Percentiles rank a stretch among this genome's conserved stretches.
Evolutionary conservation across 495 filamentous ascomycete species (phyloP).

Genomic region (Friedmanniomyces endolithicus): DNA sequence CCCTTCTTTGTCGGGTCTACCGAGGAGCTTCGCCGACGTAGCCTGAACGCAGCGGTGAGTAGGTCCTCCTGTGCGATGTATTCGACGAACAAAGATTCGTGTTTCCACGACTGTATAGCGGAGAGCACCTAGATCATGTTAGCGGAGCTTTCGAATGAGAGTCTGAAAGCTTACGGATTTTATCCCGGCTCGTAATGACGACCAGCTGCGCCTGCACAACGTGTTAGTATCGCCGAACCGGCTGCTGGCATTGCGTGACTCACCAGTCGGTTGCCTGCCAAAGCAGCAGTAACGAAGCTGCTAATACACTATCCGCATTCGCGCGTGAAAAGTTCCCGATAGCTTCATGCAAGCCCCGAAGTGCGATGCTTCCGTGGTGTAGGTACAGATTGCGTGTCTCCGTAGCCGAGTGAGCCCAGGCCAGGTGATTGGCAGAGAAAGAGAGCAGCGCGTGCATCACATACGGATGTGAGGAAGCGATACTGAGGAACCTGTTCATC

Average conservation of each 20-base stretch:
- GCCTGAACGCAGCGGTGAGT: conserved; percentile 4
- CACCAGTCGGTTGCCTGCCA: conserved; percentile 98
- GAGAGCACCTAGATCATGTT: conserved; percentile 54
- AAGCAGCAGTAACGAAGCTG: conserved; percentile 80
- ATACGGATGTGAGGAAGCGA: conserved; percentile 68
- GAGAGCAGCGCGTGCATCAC: conserved; percentile 88
- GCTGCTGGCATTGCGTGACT: conserved; percentile 30
- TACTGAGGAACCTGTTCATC: conserved; percentile 61
- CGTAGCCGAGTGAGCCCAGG: conserved; percentile 69
- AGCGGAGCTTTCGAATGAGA: not conserved
- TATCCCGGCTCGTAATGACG: conserved; percentile 81
- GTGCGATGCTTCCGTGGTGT: conserved; percentile 69
- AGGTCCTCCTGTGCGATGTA: conserved; percentile 67
- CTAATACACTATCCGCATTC: conserved; percentile 84
- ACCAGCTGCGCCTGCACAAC: conserved; percentile 66
- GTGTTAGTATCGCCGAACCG: conserved; percentile 5
- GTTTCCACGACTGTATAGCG: conserved; percentile 86
- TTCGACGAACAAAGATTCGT: conserved; percentile 72
- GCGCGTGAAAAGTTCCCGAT: conserved; percentile 72
- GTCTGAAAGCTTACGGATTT: conserved; percentile 50
- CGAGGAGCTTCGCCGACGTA: conserved; percentile 31
- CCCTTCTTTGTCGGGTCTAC: conserved; percentile 43
- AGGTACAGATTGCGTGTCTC: conserved; percentile 75
- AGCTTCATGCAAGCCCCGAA: conserved; percentile 78
- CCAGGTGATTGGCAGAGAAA: conserved; percentile 82